phyloP scores from a whole-genome alignment of 2,329 filamentous ascomycete species.

The Botrytis cinerea region DNA sequence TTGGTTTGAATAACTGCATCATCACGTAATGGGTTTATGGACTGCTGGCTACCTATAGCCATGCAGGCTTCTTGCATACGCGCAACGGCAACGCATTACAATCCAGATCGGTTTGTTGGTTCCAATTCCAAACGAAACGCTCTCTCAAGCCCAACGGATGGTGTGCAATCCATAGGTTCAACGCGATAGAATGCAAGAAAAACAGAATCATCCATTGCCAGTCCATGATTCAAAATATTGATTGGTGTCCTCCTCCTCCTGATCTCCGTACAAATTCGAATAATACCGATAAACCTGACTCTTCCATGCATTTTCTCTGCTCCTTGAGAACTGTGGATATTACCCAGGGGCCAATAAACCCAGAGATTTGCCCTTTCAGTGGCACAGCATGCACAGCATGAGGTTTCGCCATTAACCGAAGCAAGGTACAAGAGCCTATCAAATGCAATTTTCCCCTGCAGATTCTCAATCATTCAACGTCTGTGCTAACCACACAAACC shows the following conservation, averaged over 20 bases:
- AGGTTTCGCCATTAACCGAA: constrained; percentile 17
- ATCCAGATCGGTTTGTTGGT: not conserved
- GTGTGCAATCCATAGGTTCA: constrained; percentile 5
- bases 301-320: not conserved
- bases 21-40: not conserved
- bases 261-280: not conserved
- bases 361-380: not conserved
- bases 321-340: constrained; percentile 1
- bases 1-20: not conserved
- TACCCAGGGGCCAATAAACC: constrained; percentile 22
- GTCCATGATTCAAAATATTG: not conserved
- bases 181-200: not conserved
- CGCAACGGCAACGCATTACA: not conserved
- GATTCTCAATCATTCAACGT: constrained; percentile 6
- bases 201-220: not conserved
- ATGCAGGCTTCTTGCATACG: not conserved
- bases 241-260: not conserved
- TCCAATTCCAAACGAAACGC: not conserved
- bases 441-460: not conserved
- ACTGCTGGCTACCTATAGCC: not conserved
- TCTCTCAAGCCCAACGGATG: not conserved
- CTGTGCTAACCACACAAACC: constrained; percentile 3
- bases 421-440: constrained; percentile 15
- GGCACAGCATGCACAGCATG: constrained; percentile 11
- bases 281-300: not conserved